Percentiles rank a stretch among this genome's conserved stretches.
Evolutionary conservation across 2,329 filamentous ascomycete species (phyloP).

Genomic region (Fusarium piperis): DNA sequence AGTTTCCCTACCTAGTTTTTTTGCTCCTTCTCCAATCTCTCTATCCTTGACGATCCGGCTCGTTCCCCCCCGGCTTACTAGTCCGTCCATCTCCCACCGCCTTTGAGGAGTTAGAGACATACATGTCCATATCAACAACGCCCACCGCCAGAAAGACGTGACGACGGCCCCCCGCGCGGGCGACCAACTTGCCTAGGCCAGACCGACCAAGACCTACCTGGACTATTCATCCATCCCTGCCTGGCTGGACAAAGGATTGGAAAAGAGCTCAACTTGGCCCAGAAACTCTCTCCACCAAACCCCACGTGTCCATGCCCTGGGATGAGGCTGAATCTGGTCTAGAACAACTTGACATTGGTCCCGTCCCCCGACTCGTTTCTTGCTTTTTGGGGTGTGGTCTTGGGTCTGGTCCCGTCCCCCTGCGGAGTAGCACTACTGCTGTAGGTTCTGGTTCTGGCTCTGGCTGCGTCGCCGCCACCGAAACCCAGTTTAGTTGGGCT

Average conservation of each 20-base stretch:
- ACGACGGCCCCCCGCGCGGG: slow-evolving; percentile 9
- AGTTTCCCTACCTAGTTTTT: neutral
- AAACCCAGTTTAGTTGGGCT: slow-evolving; percentile 33
- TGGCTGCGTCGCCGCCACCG: slow-evolving; percentile 29
- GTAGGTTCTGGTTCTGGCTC: neutral
- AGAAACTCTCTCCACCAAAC: slow-evolving; percentile 33
- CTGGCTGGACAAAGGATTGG: slow-evolving; percentile 11
- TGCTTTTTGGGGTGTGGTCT: too few species aligned
- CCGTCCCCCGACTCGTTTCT: slow-evolving; percentile 11
- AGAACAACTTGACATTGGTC: slow-evolving; percentile 40
- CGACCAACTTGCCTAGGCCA: slow-evolving; percentile 7
- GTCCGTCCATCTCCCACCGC: slow-evolving; percentile 1
- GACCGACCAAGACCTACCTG: slow-evolving; percentile 25
- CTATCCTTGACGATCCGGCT: slow-evolving; percentile 5
- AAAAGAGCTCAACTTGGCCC: slow-evolving; percentile 14
- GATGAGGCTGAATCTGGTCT: slow-evolving; percentile 44
- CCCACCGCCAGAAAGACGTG: slow-evolving; percentile 12
- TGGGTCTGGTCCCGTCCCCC: too few species aligned
- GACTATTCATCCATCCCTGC: slow-evolving; percentile 18
- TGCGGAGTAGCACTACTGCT: neutral
- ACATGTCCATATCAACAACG: neutral
- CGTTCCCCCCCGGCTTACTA: neutral
- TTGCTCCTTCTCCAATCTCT: neutral
- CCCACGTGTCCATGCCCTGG: slow-evolving; percentile 40
- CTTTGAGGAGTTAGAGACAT: neutral